Conservation (phyloP, 148 eudicot genomes). For the Chenopodium quinoa region DNA sequence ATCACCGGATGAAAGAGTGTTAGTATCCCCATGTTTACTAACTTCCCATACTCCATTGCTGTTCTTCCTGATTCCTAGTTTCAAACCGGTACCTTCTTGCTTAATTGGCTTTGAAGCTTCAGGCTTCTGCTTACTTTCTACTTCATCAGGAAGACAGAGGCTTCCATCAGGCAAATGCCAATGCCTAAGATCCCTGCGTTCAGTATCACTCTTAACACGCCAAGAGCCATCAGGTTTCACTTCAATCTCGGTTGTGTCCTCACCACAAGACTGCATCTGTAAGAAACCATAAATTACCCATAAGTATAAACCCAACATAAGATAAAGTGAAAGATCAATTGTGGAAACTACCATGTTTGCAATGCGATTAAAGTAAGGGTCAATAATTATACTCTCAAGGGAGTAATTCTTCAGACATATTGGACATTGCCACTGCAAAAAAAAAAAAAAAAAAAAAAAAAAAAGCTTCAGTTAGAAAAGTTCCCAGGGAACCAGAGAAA, state of each 20-base stretch:
- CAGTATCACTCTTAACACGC: slow-evolving; percentile 82
- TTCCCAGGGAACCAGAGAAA: neutral
- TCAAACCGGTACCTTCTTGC: slow-evolving; percentile 54
- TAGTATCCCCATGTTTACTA: slow-evolving; percentile 44
- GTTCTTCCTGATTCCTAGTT: slow-evolving; percentile 62
- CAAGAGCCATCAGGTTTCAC: slow-evolving; percentile 97
- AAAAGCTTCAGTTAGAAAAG: slow-evolving; percentile 4
- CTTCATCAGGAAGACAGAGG: slow-evolving; percentile 38
- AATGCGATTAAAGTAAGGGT: slow-evolving; percentile 91
- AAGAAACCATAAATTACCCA: slow-evolving; percentile 8
- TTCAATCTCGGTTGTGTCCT: slow-evolving; percentile 86
- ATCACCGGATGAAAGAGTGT: slow-evolving; percentile 42
- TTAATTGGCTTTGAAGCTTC: slow-evolving; percentile 48
- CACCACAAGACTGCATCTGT: slow-evolving; percentile 74
- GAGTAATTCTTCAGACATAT: slow-evolving; percentile 90
- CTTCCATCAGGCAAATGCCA: slow-evolving; percentile 74
- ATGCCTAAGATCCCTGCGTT: slow-evolving; percentile 45
- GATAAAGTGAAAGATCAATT: neutral
- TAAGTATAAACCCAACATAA: neutral
- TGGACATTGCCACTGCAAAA: slow-evolving; percentile 92
- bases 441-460: slow-evolving; percentile 13
- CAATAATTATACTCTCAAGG: slow-evolving; percentile 74
- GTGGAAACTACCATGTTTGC: slow-evolving; percentile 56
- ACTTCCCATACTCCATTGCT: slow-evolving; percentile 66
- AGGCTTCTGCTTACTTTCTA: slow-evolving; percentile 35